These are phyloP conservation scores for Xylaria sp. DNA, from an alignment of 495 filamentous ascomycete species.

Conservation along the genomic window DNA sequence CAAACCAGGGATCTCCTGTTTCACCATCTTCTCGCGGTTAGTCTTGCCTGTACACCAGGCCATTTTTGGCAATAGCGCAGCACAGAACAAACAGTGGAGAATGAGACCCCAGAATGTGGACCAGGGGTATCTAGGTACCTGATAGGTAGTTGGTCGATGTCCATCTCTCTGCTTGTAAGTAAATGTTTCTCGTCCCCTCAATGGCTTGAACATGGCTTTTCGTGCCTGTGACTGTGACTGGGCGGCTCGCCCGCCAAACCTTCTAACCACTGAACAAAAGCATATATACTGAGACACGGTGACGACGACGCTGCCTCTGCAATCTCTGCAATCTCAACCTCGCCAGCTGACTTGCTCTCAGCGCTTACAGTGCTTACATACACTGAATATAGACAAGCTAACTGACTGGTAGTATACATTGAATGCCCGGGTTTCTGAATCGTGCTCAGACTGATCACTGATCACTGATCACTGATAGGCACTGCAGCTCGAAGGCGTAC, in stretches of 20 bases:
- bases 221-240: too few relatives aligned
- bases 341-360: slow-evolving; percentile 1
- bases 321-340: slow-evolving; percentile 9
- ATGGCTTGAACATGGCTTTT: not conserved
- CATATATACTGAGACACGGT: not conserved
- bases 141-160: slow-evolving; percentile 8
- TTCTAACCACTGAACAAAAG: not conserved
- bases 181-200: slow-evolving; percentile 13
- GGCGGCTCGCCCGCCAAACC: not conserved
- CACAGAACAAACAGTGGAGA: slow-evolving; percentile 16
- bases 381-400: not conserved
- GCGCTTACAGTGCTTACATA: slow-evolving; percentile 13
- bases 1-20: slow-evolving; percentile 15
- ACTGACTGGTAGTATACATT: not conserved
- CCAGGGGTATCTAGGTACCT: not conserved
- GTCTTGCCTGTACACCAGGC: not conserved
- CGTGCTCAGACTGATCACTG: too few relatives aligned
- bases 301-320: not conserved
- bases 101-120: not conserved
- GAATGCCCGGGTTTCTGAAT: not conserved
- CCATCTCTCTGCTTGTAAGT: not conserved
- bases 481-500: not conserved
- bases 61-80: slow-evolving; percentile 5
- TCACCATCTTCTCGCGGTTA: slow-evolving; percentile 25
- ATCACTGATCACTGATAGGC: not conserved